A percentile compares a stretch with the other conserved stretches of the same genome.
These are phyloP conservation scores for Pythium dissotocum DNA, from an alignment of 352 stramenopile species.

Conservation along the genomic window DNA sequence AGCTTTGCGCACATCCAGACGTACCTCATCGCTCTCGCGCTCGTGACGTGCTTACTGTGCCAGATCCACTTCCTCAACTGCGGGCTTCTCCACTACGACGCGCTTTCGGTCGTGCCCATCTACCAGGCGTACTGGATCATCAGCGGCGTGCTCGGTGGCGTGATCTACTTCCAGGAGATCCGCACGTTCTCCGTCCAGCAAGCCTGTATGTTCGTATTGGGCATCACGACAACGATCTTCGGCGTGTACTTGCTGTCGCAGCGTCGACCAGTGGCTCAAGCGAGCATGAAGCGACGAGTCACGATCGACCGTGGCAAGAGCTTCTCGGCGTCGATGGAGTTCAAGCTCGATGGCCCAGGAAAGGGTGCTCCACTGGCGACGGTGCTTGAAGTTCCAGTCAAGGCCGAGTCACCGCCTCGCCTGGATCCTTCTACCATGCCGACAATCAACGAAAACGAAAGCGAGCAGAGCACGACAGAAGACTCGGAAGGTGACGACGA, in stretches of 20 bases:
- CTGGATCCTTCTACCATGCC: conserved; percentile 25
- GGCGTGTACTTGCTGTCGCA: conserved; percentile 83
- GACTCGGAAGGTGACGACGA: conserved; percentile 44
- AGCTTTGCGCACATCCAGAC: conserved; percentile 62
- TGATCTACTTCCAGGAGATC: conserved; percentile 93
- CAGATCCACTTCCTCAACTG: conserved; percentile 86
- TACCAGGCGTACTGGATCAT: conserved; percentile 92
- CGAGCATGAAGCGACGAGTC: conserved; percentile 54
- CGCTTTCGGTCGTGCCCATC: conserved; percentile 80
- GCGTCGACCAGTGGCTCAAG: conserved; percentile 48
- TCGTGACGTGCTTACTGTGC: conserved; percentile 59
- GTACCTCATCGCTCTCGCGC: conserved; percentile 65
- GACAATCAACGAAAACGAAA: conserved; percentile 40
- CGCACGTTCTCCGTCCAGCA: conserved; percentile 72
- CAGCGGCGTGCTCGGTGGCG: conserved; percentile 82
- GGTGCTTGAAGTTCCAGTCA: conserved; percentile 29
- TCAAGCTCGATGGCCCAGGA: conserved; percentile 28
- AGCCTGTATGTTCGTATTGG: conserved; percentile 81
- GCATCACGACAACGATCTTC: conserved; percentile 78
- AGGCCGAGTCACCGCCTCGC: conserved; percentile 14
- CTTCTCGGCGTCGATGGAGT: conserved; percentile 46
- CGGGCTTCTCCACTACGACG: conserved; percentile 76
- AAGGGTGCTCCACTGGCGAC: conserved; percentile 24
- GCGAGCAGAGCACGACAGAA: conserved; percentile 38
- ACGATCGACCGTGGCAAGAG: conserved; percentile 62